Base-by-base conservation (phyloP, 225 moss, liverwort and hornwort genomes). In the Bryoerythrophyllum caledonicum region DNA sequence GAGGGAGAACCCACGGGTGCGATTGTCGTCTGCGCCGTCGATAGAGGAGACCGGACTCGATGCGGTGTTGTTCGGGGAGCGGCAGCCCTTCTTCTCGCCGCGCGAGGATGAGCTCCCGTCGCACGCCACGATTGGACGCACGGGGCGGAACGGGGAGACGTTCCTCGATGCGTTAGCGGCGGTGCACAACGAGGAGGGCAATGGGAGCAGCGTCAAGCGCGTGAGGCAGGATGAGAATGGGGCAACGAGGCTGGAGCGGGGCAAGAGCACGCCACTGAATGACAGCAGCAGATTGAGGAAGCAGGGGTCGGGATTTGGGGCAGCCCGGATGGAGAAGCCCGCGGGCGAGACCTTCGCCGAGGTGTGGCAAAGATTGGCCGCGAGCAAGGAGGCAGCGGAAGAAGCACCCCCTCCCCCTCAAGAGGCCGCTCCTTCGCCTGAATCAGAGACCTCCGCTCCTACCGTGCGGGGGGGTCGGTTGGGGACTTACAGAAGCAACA, bases 31-130 rank as follows among this genome's bases (percentile, higher is more conserved):
- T 1, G 87, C 85, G 15, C 91, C 91, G 17, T 99, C 99, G 46
- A 79, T 95, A 57, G 99, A 99, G 60, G 95, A 99, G 81, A 91
- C 94, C 15, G 95, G 95, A 12, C 81, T 99, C 34, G 95, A 99
- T 76, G 93, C 91, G 68, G 76, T 76, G 8, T 75, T 90, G 13
- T 87, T 76, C 67, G 95, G 90, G 57, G 89, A 91, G 80, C 89
- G 84, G 85, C 73, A 82, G 54, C 89, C 85, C 15, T 88, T 81
- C 83, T 43, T 84, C 76, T 55, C 89, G 54, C 85, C 91, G 23
- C 81, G 41, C 70, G 85, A 83, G 68, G 58, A 77, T 12, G 56
- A 86, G 71, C 44, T 28, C n/a, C n/a, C n/a, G n/a, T n/a, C n/a
- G n/a, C 30, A 80, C n/a, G 32, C 56, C 80, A 26, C 70, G 30